Conservation (phyloP, 768 basidiomycete genomes). For the Suillus subluteus region DNA sequence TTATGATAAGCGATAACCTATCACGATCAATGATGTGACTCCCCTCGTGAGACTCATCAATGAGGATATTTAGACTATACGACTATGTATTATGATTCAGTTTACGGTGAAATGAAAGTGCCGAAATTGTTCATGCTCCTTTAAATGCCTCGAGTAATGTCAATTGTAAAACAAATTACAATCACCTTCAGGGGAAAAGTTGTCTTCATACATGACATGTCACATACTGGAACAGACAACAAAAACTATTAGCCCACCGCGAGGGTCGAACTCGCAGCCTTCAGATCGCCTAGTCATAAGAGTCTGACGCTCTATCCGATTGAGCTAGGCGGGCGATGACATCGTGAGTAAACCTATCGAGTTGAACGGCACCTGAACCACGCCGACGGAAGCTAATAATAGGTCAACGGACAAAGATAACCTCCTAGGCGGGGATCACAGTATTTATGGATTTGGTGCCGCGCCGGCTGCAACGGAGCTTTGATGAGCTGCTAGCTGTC, state of each 20-base stretch:
- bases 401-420: not conserved
- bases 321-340: conserved; percentile 60
- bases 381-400: conserved; percentile 2
- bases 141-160: not conserved
- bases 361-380: too few relatives aligned
- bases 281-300: conserved; percentile 56
- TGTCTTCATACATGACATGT: too few relatives aligned
- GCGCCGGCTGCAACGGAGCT: not conserved
- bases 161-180: not conserved
- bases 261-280: conserved; percentile 69
- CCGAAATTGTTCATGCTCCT: not conserved
- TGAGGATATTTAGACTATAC: conserved; percentile 3
- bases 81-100: not conserved
- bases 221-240: not conserved
- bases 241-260: conserved; percentile 55
- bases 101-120: conserved; percentile 1
- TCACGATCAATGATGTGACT: conserved; percentile 8
- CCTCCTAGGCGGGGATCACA: not conserved
- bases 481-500: not conserved
- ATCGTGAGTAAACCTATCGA: too few relatives aligned
- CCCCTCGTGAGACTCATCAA: not conserved
- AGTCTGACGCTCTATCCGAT: conserved; percentile 72
- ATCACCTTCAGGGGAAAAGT: not conserved
- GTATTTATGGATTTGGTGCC: not conserved
- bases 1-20: conserved; percentile 4